These are phyloP conservation scores for Musa balbisiana DNA, from an alignment of 202 grass and related monocot species.

Conservation along the genomic window DNA sequence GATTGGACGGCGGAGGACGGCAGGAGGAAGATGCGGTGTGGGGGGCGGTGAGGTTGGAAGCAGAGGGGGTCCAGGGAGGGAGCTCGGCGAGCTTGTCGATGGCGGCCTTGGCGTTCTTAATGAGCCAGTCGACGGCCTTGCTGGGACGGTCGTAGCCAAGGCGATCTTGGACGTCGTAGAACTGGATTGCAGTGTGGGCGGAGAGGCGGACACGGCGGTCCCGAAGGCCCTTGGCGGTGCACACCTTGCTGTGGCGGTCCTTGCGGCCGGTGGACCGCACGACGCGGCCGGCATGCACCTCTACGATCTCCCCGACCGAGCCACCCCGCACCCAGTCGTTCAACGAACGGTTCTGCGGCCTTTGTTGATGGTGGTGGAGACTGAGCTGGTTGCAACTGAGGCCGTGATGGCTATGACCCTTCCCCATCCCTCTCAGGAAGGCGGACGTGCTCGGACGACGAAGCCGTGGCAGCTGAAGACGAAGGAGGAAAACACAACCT, in stretches of 20 bases:
- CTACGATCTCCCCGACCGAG: constrained; percentile 32
- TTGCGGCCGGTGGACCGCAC: constrained; percentile 15
- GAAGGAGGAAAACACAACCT: constrained; percentile 37
- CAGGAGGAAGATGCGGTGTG: constrained; percentile 32
- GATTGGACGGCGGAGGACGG: constrained; percentile 30
- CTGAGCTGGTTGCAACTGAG: constrained; percentile 39
- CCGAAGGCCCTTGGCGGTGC: constrained; percentile 17
- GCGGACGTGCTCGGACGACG: constrained; percentile 62
- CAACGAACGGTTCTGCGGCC: constrained; percentile 30
- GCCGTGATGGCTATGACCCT: constrained; percentile 18
- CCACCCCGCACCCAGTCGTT: constrained; percentile 43
- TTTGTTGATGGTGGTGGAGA: constrained; percentile 38
- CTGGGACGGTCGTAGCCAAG: constrained; percentile 24
- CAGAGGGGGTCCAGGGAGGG: constrained; percentile 54
- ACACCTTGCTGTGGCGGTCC: constrained; percentile 25
- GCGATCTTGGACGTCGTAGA: constrained; percentile 23
- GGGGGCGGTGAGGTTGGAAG: constrained; percentile 9
- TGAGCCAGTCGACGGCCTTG: constrained; percentile 21
- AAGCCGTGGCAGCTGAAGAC: constrained; percentile 23
- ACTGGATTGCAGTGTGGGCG: constrained; percentile 20
- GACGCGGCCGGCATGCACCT: constrained; percentile 12
- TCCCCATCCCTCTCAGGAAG: constrained; percentile 25
- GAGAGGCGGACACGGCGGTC: constrained; percentile 21
- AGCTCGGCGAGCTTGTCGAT: constrained; percentile 75
- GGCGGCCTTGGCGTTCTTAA: constrained; percentile 14